Base-by-base conservation (phyloP, 257 asterid species). In the Jasminum sambac region DNA sequence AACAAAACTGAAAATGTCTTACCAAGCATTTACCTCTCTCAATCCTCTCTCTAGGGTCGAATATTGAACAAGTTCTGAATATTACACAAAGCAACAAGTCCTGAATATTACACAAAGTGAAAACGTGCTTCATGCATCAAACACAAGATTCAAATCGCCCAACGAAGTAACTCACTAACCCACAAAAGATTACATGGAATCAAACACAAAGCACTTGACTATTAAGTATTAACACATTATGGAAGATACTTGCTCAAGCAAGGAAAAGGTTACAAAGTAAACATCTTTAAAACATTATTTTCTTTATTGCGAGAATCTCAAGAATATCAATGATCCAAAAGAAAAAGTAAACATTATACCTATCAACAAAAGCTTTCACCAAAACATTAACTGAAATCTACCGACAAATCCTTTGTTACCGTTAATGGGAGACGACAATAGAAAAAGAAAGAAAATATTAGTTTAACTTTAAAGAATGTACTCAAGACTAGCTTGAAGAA, bases 401-500 rank as follows among this genome's bases (percentile, higher is more conserved):
- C 71, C 71, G 64, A 40, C 76, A 72, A 76, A 78, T 55, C 23
- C 39, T 63, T 72, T 75, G 71, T 4, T 30, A 30, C 36, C 4
- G 36, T 1, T 30, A 72, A 39, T 44, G 67, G 81, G 82, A 77
- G 78, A 77, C 78, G 77, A 74, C 79, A 63, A 74, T 68, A 73
- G 78, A 80, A 81, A 66, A 68, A 41, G 72, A 67, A 68, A 73
- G 76, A 75, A 74, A 81, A 72, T 70, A 48, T 72, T 23, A 70
- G 79, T 77, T 40, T 77, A 78, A 73, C 71, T 66, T 69, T 63
- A 68, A 78, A 77, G 76, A 67, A 59, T 77, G 75, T 68, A 77
- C 86, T 78, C 87, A 74, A 85, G 87, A 77, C 64, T 59, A 67
- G 59, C 60, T 75, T 59, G 67, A 73, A 72, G 72, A 74, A 76